phyloP scores from a whole-genome alignment of 768 basidiomycete genomes.

The Chlorophyllum brunneum region DNA sequence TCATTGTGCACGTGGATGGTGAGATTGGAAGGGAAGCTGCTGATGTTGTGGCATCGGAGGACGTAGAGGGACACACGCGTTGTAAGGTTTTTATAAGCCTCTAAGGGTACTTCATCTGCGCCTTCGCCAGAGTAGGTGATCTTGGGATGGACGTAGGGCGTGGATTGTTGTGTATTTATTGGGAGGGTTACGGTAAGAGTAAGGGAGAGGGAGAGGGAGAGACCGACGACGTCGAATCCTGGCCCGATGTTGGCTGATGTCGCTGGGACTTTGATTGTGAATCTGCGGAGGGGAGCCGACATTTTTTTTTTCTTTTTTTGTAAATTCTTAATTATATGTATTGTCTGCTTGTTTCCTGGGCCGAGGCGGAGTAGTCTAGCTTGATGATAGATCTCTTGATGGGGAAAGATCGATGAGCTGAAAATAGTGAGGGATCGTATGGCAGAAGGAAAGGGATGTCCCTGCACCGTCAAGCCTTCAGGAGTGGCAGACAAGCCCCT shows the following conservation, averaged over 20 bases:
- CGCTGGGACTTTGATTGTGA: conserved; percentile 87
- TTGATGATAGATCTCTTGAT: too few relatives aligned
- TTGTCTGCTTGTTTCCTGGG: neutral
- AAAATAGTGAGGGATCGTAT: too few relatives aligned
- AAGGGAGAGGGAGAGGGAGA: conserved; percentile 86
- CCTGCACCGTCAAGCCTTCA: too few relatives aligned
- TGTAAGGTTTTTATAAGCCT: conserved; percentile 94
- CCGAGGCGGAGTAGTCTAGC: too few relatives aligned
- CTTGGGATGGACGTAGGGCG: conserved; percentile 45
- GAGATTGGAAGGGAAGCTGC: conserved; percentile 73
- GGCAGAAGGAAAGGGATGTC: too few relatives aligned
- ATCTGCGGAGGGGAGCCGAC: conserved; percentile 25
- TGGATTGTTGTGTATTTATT: conserved; percentile 23
- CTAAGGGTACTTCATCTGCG: conserved; percentile 84
- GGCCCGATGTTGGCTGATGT: conserved; percentile 99
- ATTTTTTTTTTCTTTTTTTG: conserved; percentile 11
- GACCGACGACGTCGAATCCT: conserved; percentile 98
- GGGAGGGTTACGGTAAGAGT: conserved; percentile 58
- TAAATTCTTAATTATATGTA: neutral
- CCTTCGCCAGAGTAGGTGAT: conserved; percentile 88
- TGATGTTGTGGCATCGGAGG: conserved; percentile 80
- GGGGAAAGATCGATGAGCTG: too few relatives aligned
- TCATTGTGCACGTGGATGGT: conserved; percentile 80
- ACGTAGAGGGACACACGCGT: conserved; percentile 98
- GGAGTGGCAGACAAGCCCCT: too few relatives aligned